Evolutionary conservation across 2,329 filamentous ascomycete genomes (phyloP).

Genomic region (Paracorniculantispora psalliotae): DNA sequence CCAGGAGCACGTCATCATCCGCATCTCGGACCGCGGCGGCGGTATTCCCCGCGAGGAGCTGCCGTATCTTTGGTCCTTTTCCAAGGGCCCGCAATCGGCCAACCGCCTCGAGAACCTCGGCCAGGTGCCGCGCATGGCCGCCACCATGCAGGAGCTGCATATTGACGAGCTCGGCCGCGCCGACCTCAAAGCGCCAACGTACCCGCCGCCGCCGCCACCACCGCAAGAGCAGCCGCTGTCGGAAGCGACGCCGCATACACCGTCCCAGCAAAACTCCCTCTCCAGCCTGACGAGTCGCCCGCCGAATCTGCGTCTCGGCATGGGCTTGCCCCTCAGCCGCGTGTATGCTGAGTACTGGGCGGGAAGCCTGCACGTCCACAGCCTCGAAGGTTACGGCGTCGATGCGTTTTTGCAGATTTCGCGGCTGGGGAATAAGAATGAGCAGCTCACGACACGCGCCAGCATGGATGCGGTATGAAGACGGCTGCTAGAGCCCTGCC

Average conservation of each 20-base stretch:
- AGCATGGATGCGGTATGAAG: conserved; percentile 70
- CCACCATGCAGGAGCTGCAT: conserved; percentile 83
- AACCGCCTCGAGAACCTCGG: conserved; percentile 78
- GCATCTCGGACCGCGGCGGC: conserved; percentile 91
- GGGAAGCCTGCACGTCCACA: conserved; percentile 84
- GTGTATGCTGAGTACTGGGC: conserved; percentile 99
- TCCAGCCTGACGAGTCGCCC: conserved; percentile 75
- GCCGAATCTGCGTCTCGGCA: conserved; percentile 81
- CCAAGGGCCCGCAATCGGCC: conserved; percentile 78
- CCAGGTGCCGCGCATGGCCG: conserved; percentile 84
- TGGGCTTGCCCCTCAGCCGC: conserved; percentile 87
- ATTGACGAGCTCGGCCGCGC: conserved; percentile 35
- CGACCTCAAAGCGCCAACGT: conserved; percentile 37
- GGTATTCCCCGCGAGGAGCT: conserved; percentile 81
- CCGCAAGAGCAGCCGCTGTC: conserved; percentile 4
- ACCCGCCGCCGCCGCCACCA: conserved; percentile 15
- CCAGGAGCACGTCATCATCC: conserved; percentile 89
- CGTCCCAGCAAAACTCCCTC: conserved; percentile 55
- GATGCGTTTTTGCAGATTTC: conserved; percentile 96
- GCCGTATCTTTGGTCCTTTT: conserved; percentile 94
- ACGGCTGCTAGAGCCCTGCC: background rate
- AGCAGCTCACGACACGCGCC: conserved; percentile 76
- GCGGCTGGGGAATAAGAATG: conserved; percentile 95
- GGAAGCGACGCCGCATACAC: conserved; percentile 15
- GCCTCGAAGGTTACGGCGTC: conserved; percentile 89